Base-by-base conservation (phyloP, 306 rosid genomes). In the Fagus crenata region DNA sequence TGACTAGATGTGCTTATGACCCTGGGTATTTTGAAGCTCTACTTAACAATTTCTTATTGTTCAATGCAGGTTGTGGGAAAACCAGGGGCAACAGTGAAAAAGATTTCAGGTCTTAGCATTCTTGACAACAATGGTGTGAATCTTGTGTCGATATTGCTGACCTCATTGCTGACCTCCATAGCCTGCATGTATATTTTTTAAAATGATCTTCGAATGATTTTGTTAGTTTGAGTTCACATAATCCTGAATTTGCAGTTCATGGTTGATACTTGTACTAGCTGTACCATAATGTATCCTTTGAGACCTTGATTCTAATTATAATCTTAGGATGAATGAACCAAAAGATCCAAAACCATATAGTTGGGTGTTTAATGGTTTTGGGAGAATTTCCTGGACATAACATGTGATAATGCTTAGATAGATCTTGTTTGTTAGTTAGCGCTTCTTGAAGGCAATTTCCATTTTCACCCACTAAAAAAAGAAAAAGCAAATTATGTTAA, bases 71-170 rank as follows among this genome's bases (percentile, higher is more conserved):
- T 94, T 74, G 98, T 94, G 77, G 98, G 97, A 69, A 93, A 88
- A 83, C 94, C 94, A 68, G 97, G 94, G 76, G 93, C 96, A 75
- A 88, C 96, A 0, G 91, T 92, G 4, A 84, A 84, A 81, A 87
- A 69, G 86, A 94, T 92, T 77, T 92, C 98, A 17, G 97, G 98
- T 73, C 76, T 83, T 73, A 79, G 69, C 78, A 79, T 81, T 72
- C 98, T 94, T 51, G 98, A 92, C 89, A 94, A 94, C 86, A 94
- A 94, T 73, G 97, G 80, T 28, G 98, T 94, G 81, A 94, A 94
- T 82, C 75, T 81, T 43, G 95, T 90, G 41, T 90, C 98, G 0
- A 71, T 94, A 75, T 54, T 92, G 75, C 74, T 94, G 80, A 94
- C 98, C 82, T 36, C 94, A 37, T 31, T 89, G 72, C 76, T 90